These are phyloP conservation scores for Tripterygium wilfordii DNA, from an alignment of 177 flowering plant species.

Conservation along the genomic window DNA sequence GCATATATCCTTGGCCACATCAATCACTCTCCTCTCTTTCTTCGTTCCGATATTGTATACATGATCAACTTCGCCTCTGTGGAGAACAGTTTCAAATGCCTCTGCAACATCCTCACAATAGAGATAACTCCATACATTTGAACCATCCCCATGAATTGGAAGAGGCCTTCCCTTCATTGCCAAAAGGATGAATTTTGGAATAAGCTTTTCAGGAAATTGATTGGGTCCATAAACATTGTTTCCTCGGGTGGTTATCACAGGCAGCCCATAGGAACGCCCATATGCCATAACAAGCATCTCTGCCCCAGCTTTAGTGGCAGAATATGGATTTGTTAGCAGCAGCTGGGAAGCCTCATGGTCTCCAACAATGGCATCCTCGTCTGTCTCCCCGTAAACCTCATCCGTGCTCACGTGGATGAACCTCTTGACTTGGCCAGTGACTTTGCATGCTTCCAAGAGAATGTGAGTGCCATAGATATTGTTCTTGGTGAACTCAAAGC, in stretches of 20 bases:
- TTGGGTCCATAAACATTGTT: slow-evolving; percentile 62
- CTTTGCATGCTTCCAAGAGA: slow-evolving; percentile 51
- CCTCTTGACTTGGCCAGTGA: slow-evolving; percentile 38
- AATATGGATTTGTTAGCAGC: slow-evolving; percentile 53
- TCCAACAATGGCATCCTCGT: slow-evolving; percentile 44
- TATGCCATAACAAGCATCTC: slow-evolving; percentile 64
- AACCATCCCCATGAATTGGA: slow-evolving; percentile 53
- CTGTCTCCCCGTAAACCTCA: slow-evolving; percentile 54
- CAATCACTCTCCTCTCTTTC: slow-evolving; percentile 42
- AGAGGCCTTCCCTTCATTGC: slow-evolving; percentile 41
- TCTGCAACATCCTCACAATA: slow-evolving; percentile 51
- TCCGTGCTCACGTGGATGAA: slow-evolving; percentile 57
- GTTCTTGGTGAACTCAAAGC: slow-evolving; percentile 53
- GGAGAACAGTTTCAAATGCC: slow-evolving; percentile 46
- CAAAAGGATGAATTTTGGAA: slow-evolving; percentile 45
- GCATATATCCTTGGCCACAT: slow-evolving; percentile 43
- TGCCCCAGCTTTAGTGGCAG: slow-evolving; percentile 58
- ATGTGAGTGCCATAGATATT: slow-evolving; percentile 54
- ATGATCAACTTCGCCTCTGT: slow-evolving; percentile 44
- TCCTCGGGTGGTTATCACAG: slow-evolving; percentile 49
- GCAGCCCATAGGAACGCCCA: slow-evolving; percentile 45
- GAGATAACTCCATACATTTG: slow-evolving; percentile 43
- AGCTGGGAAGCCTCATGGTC: slow-evolving; percentile 56
- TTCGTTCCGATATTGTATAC: slow-evolving; percentile 48
- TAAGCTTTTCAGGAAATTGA: slow-evolving; percentile 51